phyloP scores from a whole-genome alignment of 1,139 yeast genomes.

The Blastobotrys ciferrii region DNA sequence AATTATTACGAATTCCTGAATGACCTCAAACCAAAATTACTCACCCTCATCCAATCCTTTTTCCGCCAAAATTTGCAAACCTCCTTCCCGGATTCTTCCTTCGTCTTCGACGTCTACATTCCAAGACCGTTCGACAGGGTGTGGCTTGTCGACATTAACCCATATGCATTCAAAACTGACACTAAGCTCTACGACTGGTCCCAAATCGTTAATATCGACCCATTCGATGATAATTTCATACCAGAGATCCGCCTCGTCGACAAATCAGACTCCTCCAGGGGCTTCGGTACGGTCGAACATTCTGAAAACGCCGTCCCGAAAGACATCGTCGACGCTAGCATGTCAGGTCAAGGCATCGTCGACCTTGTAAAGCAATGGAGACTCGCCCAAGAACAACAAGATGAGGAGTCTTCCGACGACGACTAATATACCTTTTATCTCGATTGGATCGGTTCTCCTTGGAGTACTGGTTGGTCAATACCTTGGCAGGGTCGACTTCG shows the following conservation, averaged over 20 bases:
- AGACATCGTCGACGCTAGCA: slow-evolving; percentile 82
- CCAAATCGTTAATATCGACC: slow-evolving; percentile 50
- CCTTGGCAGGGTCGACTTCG: too few species aligned
- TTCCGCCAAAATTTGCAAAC: slow-evolving; percentile 49
- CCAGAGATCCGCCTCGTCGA: slow-evolving; percentile 67
- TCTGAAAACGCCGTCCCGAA: slow-evolving; percentile 89
- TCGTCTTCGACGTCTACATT: slow-evolving; percentile 75
- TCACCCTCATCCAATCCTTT: slow-evolving; percentile 53
- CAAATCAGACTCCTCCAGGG: slow-evolving; percentile 54
- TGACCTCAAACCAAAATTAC: slow-evolving; percentile 46
- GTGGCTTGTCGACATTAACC: slow-evolving; percentile 78
- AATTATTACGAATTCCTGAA: slow-evolving; percentile 73
- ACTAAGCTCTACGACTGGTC: slow-evolving; percentile 80
- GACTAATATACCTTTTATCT: background rate
- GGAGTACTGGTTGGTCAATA: too few species aligned
- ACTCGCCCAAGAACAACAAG: slow-evolving; percentile 20
- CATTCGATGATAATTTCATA: slow-evolving; percentile 36
- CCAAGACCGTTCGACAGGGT: slow-evolving; percentile 70
- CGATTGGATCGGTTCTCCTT: background rate
- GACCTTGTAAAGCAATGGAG: slow-evolving; percentile 33
- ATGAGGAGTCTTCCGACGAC: slow-evolving; percentile 14
- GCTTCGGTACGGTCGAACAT: slow-evolving; percentile 78
- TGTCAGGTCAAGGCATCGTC: slow-evolving; percentile 43
- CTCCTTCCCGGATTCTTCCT: slow-evolving; percentile 54
- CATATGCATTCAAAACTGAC: slow-evolving; percentile 76